Percentiles rank a stretch among this genome's conserved stretches.
Conservation (phyloP, 2,329 filamentous ascomycete species). For the Aspergillus sp. region DNA sequence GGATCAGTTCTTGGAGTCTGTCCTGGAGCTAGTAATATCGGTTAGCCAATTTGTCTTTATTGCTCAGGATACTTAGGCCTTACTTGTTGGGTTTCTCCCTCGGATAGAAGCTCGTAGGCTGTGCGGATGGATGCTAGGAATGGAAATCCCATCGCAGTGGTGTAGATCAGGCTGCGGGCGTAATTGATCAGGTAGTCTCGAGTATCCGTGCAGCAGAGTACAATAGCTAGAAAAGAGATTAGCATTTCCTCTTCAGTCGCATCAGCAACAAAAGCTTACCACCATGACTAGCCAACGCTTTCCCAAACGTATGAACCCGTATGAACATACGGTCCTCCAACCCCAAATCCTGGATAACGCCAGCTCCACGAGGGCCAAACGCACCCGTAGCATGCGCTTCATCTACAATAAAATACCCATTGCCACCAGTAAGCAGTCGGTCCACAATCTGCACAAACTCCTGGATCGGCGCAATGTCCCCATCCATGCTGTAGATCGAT, state of each 20-base stretch:
- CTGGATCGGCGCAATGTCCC: conserved; percentile 65
- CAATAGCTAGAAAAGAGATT: conserved; percentile 46
- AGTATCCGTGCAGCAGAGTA: conserved; percentile 61
- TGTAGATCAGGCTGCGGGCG: conserved; percentile 72
- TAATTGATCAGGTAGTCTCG: conserved; percentile 72
- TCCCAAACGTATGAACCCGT: conserved; percentile 54
- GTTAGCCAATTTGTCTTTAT: conserved; percentile 2
- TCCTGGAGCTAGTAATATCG: conserved; percentile 31
- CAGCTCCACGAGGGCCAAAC: conserved; percentile 50
- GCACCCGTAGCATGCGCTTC: conserved; percentile 57
- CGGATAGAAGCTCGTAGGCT: conserved; percentile 57
- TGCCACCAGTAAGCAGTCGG: conserved; percentile 54
- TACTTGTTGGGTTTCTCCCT: conserved; percentile 50
- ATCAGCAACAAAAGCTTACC: conserved; percentile 47
- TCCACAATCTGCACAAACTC: conserved; percentile 62
- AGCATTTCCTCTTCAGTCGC: conserved; percentile 9
- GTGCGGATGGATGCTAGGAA: conserved; percentile 59
- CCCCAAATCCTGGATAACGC: conserved; percentile 51
- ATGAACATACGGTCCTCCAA: conserved; percentile 53
- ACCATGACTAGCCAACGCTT: conserved; percentile 62
- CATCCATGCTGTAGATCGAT: conserved; percentile 80
- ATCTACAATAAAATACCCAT: conserved; percentile 57
- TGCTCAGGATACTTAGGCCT: conserved; percentile 13
- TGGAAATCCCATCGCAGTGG: conserved; percentile 65
- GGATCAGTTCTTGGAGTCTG: conserved; percentile 50